A percentile compares a stretch with the other conserved stretches of the same genome.
Evolutionary conservation across 257 asterid genomes (phyloP).

Genomic region (Ilex asprella): DNA sequence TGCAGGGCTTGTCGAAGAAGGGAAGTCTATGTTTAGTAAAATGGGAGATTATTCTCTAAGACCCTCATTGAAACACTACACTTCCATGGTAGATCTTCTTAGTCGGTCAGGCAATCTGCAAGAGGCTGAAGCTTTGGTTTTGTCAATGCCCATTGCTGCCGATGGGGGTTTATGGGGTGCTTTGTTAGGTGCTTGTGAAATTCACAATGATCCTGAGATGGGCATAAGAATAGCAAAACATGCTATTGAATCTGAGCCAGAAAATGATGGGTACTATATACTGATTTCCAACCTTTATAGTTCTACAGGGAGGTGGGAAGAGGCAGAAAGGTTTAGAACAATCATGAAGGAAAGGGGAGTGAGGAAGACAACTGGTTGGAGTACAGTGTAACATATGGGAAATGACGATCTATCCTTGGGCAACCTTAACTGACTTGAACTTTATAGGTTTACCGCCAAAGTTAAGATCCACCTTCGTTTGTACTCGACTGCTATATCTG

Average conservation of each 20-base stretch:
- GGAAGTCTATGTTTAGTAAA: slow-evolving; percentile 34
- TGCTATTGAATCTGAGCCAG: slow-evolving; percentile 68
- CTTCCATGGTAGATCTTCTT: slow-evolving; percentile 74
- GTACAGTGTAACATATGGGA: slow-evolving; percentile 37
- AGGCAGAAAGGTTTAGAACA: slow-evolving; percentile 51
- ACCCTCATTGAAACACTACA: slow-evolving; percentile 65
- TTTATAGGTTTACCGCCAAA: no score
- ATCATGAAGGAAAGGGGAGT: slow-evolving; percentile 52
- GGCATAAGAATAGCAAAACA: slow-evolving; percentile 71
- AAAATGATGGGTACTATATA: slow-evolving; percentile 72
- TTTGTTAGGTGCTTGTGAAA: slow-evolving; percentile 61
- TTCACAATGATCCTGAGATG: slow-evolving; percentile 46
- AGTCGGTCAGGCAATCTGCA: slow-evolving; percentile 52
- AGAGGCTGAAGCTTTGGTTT: slow-evolving; percentile 61
- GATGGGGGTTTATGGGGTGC: slow-evolving; percentile 79
- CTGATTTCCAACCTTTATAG: slow-evolving; percentile 58
- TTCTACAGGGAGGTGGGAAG: slow-evolving; percentile 65
- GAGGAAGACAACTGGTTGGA: slow-evolving; percentile 67
- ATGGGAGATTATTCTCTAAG: slow-evolving; percentile 42
- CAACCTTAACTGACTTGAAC: no score
- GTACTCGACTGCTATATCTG: no score
- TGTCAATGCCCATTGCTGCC: slow-evolving; percentile 60
- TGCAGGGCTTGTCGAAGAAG: slow-evolving; percentile 68
- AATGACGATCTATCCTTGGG: not conserved
- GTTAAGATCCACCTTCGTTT: no score